Evolutionary conservation across 2,329 filamentous ascomycete species (phyloP).

Genomic region (Alternaria conjuncta): DNA sequence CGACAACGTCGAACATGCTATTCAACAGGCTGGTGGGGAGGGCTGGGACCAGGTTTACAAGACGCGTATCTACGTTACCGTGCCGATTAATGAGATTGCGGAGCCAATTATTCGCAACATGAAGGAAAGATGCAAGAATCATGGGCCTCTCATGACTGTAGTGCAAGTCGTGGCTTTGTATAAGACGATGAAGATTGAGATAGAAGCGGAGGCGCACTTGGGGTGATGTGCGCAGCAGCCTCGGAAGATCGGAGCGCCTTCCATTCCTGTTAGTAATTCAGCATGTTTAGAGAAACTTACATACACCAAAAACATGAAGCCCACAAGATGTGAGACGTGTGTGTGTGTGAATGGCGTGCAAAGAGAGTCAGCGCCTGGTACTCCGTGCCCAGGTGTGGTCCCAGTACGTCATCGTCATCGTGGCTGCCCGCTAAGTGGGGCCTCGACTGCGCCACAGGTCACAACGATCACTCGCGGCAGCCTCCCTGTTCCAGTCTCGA

Average conservation of each 20-base stretch:
- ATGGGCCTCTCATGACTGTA: conserved; percentile 32
- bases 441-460: conserved; percentile 2
- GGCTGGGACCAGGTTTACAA: conserved; percentile 59
- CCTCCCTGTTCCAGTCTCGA: not conserved
- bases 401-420: not conserved
- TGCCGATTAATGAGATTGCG: conserved; percentile 17
- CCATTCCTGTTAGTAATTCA: not conserved
- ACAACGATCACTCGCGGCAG: not conserved
- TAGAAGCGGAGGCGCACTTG: conserved; percentile 31
- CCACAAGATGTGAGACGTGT: not conserved
- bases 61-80: conserved; percentile 24
- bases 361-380: not conserved
- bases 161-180: conserved; percentile 31
- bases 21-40: conserved; percentile 60
- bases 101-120: conserved; percentile 20
- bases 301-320: accelerated
- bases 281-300: not conserved
- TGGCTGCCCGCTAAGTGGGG: conserved; percentile 7
- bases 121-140: conserved; percentile 29
- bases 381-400: not conserved
- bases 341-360: not conserved
- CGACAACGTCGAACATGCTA: conserved; percentile 59
- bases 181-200: conserved; percentile 31
- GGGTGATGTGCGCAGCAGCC: not conserved
- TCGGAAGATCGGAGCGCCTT: not conserved